A percentile compares a stretch with the other conserved stretches of the same genome.
Conservation (phyloP, 1,139 yeast species). For the Magnusiomyces tetraspermus region DNA sequence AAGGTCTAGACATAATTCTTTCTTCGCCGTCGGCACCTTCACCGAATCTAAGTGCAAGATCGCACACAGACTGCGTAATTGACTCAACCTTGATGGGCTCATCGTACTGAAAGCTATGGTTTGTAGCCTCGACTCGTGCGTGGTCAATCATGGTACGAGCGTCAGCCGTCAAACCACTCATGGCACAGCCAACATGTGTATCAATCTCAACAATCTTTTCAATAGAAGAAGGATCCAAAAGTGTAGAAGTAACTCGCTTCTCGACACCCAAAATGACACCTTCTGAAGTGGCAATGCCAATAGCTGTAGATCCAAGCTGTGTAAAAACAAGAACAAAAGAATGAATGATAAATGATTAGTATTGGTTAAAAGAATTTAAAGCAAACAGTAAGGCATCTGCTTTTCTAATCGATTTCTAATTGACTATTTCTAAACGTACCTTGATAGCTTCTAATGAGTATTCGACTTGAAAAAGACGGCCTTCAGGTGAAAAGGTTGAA, state of each 20-base stretch:
- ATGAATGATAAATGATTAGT: not conserved
- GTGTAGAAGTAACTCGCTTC: conserved; percentile 88
- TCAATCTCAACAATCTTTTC: conserved; percentile 96
- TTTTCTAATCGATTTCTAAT: not conserved
- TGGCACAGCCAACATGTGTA: conserved; percentile 92
- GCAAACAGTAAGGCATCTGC: not conserved
- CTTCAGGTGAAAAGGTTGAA: conserved; percentile 97
- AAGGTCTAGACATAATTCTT: conserved; percentile 95
- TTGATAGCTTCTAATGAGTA: conserved; percentile 96
- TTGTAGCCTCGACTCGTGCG: conserved; percentile 81
- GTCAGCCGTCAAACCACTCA: conserved; percentile 98
- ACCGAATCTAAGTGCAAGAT: conserved; percentile 91
- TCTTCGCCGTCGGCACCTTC: conserved; percentile 98
- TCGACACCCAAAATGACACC: conserved; percentile 96
- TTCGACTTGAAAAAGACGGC: conserved; percentile 96
- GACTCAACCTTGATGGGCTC: conserved; percentile 91
- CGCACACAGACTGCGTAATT: conserved; percentile 93
- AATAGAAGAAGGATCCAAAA: conserved; percentile 84
- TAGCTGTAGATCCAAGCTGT: conserved; percentile 84
- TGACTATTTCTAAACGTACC: conserved; percentile 30
- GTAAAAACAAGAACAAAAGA: not conserved
- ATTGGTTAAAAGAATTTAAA: not conserved
- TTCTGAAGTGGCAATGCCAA: conserved; percentile 92
- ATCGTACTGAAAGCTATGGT: conserved; percentile 83
- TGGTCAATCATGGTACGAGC: conserved; percentile 98